These are phyloP conservation scores for Clonostachys rhizophaga DNA, from an alignment of 2,329 filamentous ascomycete species.

Conservation along the genomic window DNA sequence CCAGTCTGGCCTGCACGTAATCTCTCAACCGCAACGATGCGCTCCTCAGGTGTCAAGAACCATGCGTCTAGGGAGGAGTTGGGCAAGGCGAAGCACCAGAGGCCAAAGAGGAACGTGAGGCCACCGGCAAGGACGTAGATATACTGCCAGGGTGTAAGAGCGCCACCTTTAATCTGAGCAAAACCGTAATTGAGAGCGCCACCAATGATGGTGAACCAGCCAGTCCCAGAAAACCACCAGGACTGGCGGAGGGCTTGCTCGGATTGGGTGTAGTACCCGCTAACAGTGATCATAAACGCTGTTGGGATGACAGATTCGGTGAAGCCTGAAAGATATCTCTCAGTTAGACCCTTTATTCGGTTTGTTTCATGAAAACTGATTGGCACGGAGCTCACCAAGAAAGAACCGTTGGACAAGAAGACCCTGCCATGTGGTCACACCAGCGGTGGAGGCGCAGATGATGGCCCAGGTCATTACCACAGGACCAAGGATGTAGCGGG, in stretches of 20 bases:
- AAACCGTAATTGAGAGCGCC: conserved; percentile 44
- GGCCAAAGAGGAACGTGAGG: conserved; percentile 41
- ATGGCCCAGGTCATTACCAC: conserved; percentile 48
- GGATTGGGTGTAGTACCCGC: conserved; percentile 40
- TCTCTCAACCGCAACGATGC: conserved; percentile 45
- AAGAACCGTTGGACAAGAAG: conserved; percentile 47
- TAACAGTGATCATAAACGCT: conserved; percentile 42
- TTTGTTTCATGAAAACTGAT: not conserved
- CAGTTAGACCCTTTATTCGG: not conserved
- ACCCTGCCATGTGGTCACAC: conserved; percentile 45
- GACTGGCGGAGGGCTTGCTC: conserved; percentile 43
- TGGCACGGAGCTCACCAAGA: conserved; percentile 5
- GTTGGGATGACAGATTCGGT: conserved; percentile 44
- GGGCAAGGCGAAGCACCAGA: conserved; percentile 47
- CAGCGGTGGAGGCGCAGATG: conserved; percentile 50
- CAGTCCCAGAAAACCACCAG: conserved; percentile 39
- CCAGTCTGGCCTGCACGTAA: conserved; percentile 42
- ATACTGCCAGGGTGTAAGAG: conserved; percentile 45
- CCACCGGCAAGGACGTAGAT: conserved; percentile 45
- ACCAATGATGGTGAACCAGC: conserved; percentile 40
- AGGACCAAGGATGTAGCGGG: conserved; percentile 42
- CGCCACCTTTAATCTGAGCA: conserved; percentile 35
- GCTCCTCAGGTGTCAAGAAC: conserved; percentile 46
- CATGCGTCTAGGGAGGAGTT: conserved; percentile 48
- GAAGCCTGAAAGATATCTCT: conserved; percentile 10